A percentile compares a stretch with the other conserved stretches of the same genome.
These are phyloP conservation scores for Fusarium equiseti DNA, from an alignment of 2,329 filamentous ascomycete genomes.

Conservation along the genomic window DNA sequence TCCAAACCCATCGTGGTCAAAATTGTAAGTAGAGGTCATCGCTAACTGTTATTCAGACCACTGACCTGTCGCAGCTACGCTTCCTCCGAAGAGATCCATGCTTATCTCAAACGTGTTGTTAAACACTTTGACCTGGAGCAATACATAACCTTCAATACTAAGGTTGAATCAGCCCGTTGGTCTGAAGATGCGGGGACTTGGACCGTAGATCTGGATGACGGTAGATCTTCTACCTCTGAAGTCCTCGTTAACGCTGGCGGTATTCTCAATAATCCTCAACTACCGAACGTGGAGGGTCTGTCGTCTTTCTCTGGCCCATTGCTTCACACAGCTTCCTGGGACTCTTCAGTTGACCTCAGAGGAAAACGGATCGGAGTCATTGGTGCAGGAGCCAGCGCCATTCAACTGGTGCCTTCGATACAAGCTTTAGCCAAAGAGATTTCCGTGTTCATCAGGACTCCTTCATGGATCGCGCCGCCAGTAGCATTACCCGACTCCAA, in stretches of 20 bases:
- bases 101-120: slow-evolving; percentile 67
- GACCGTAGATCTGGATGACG: background rate
- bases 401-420: slow-evolving; percentile 63
- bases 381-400: slow-evolving; percentile 57
- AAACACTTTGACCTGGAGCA: slow-evolving; percentile 57
- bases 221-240: slow-evolving; percentile 49
- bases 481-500: slow-evolving; percentile 34
- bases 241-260: slow-evolving; percentile 63
- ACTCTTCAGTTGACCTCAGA: slow-evolving; percentile 54
- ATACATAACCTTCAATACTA: background rate
- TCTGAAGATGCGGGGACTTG: background rate
- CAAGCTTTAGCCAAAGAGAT: slow-evolving; percentile 55
- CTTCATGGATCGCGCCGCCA: slow-evolving; percentile 62
- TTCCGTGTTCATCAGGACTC: slow-evolving; percentile 63
- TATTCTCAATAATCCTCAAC: slow-evolving; percentile 63
- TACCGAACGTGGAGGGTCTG: slow-evolving; percentile 62
- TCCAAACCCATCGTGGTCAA: slow-evolving; percentile 60
- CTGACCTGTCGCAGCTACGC: slow-evolving; percentile 54
- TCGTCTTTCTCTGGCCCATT: slow-evolving; percentile 61
- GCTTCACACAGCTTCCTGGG: slow-evolving; percentile 67
- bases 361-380: slow-evolving; percentile 58
- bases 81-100: slow-evolving; percentile 65
- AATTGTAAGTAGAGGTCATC: slow-evolving; percentile 52
- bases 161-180: slow-evolving; percentile 54
- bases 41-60: background rate